Base-by-base conservation (phyloP, 495 filamentous ascomycete genomes). In the Penicillium paradoxum region DNA sequence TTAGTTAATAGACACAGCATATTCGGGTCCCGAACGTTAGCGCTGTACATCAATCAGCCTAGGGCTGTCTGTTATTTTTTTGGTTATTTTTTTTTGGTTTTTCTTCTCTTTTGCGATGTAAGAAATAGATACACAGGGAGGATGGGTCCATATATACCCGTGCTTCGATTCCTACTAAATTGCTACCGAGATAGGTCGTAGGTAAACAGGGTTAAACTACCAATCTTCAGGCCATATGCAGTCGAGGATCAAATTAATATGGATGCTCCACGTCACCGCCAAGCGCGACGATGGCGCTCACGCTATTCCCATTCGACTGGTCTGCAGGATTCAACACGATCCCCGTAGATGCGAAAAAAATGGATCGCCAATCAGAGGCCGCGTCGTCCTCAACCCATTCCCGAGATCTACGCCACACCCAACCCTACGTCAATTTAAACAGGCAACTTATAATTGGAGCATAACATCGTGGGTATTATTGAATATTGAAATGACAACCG, bases 391-490 rank as follows among this genome's bases (percentile, higher is more conserved):
- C 34, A 49, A 49, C 32, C n/a, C 33, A 30, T 49, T 24, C 46
- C 33, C 18, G n/a, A n/a, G n/a, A n/a, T 27, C n/a, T 41, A 8
- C 19, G 10, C 18, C 27, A 46, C 10, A 21, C 14, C 17, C 13
- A 19, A 46, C 32, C 13, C 13, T 21, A 30, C 27, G 17, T n/a
- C 27, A 33, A 33, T 36, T 36, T 21, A n/a, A 21, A 24, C 10
- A 4, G 17, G 4, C 18, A 46, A 24, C 9, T 7, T 30, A 44
- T 4, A 22, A 29, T 29, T 21, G 48, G 34, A 45, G 53, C 47
- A 54, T 61, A 59, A 41, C 46, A 61, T 62, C 58, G 45, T 65
- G 63, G 63, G 63, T 66, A 66, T 66, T 66, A 59, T 53, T 51
- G 39, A 58, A 57, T 66, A 56, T 37, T 41, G 39, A 57, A 63